These are phyloP conservation scores for Priceomyces carsonii DNA, from an alignment of 805 yeast genomes.

Conservation along the genomic window DNA sequence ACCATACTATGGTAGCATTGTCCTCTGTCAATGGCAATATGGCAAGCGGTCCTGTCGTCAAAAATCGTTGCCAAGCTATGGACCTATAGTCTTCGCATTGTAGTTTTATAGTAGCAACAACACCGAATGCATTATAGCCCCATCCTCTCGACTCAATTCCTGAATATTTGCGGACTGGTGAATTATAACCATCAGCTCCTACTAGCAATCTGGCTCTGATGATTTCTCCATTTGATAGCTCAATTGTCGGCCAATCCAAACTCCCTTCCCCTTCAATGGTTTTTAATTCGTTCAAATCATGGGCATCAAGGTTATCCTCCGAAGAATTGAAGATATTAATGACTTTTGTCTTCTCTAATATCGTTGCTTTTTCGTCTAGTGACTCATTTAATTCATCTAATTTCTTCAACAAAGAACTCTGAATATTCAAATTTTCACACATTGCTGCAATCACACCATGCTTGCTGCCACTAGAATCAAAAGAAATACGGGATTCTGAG, in stretches of 20 bases:
- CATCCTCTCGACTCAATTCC: slow-evolving; percentile 88
- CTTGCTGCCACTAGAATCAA: slow-evolving; percentile 58
- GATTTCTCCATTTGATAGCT: slow-evolving; percentile 61
- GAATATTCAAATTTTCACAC: slow-evolving; percentile 87
- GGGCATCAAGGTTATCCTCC: slow-evolving; percentile 5
- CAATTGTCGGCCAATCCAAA: slow-evolving; percentile 74
- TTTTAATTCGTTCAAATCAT: slow-evolving; percentile 19
- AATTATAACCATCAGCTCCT: slow-evolving; percentile 95
- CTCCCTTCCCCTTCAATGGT: slow-evolving; percentile 23
- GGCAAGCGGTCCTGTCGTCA: slow-evolving; percentile 92
- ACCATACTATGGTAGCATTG: slow-evolving; percentile 93
- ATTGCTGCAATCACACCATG: slow-evolving; percentile 60
- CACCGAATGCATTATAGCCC: slow-evolving; percentile 84
- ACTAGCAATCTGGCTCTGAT: slow-evolving; percentile 74
- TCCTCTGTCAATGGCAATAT: slow-evolving; percentile 84
- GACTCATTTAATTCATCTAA: slow-evolving; percentile 28
- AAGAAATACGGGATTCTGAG: slow-evolving; percentile 61
- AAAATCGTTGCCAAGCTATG: slow-evolving; percentile 91
- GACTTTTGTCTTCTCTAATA: slow-evolving; percentile 71
- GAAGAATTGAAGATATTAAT: slow-evolving; percentile 41
- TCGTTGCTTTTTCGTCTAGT: slow-evolving; percentile 28
- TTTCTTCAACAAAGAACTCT: slow-evolving; percentile 63
- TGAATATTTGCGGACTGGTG: slow-evolving; percentile 85
- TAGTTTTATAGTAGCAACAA: slow-evolving; percentile 84
- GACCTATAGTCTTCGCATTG: slow-evolving; percentile 69